phyloP scores from a whole-genome alignment of 768 basidiomycete species.

The Rhodotorula babjevae region DNA sequence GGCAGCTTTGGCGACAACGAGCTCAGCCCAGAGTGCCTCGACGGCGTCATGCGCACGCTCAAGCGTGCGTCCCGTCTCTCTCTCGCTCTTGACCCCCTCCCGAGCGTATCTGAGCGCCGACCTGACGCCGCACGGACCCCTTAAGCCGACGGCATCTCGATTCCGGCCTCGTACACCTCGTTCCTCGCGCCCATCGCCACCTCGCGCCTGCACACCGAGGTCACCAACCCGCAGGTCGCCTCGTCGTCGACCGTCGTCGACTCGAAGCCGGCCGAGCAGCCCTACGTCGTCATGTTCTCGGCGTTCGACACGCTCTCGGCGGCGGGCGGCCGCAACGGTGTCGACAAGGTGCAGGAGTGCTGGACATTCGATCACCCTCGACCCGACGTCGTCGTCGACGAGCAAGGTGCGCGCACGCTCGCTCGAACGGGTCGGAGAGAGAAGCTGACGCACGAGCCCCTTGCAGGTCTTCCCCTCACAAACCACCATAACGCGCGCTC shows the following conservation, averaged over 20 bases:
- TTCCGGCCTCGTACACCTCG: constrained; percentile 92
- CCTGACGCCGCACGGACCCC: no score
- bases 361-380: constrained; percentile 97
- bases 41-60: constrained; percentile 87
- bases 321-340: constrained; percentile 55
- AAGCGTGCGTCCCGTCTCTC: constrained; percentile 60
- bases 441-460: not conserved
- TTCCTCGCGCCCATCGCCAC: constrained; percentile 91
- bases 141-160: constrained; percentile 84
- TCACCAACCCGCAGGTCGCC: constrained; percentile 57
- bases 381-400: constrained; percentile 67
- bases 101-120: no score
- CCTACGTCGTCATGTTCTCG: constrained; percentile 98
- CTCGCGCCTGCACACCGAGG: constrained; percentile 83
- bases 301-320: constrained; percentile 85
- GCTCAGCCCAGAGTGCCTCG: constrained; percentile 93
- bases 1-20: constrained; percentile 99
- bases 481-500: constrained; percentile 93
- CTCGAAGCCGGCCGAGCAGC: constrained; percentile 77
- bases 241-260: constrained; percentile 39
- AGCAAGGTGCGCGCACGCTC: constrained; percentile 38
- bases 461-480: constrained; percentile 75
- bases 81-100: not conserved
- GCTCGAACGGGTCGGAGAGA: no score
- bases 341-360: constrained; percentile 69